These are phyloP conservation scores for Syncephalastrum sp. DNA, from an alignment of 371 early-diverging fungal genomes.

Conservation along the genomic window DNA sequence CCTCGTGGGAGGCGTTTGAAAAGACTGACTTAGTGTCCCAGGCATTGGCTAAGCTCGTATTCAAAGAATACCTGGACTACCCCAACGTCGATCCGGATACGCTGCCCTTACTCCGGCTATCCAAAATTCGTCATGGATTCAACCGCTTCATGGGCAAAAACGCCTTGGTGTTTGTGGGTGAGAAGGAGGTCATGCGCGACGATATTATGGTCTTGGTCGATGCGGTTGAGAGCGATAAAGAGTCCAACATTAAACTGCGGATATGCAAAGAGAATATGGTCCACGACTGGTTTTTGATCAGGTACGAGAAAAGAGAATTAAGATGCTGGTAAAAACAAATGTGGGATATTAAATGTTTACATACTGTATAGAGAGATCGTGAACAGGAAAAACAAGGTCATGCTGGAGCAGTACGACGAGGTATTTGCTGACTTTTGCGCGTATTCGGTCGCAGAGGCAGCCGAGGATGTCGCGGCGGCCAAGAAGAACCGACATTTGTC, in stretches of 20 bases:
- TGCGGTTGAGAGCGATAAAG: slow-evolving; percentile 12
- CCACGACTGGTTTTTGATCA: slow-evolving; percentile 44
- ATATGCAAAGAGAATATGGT: slow-evolving; percentile 30
- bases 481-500: slow-evolving; percentile 2
- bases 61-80: slow-evolving; percentile 33
- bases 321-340: too few species aligned
- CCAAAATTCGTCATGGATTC: slow-evolving; percentile 18
- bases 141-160: slow-evolving; percentile 32
- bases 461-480: neutral
- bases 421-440: slow-evolving; percentile 22
- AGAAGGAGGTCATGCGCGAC: slow-evolving; percentile 40
- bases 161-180: slow-evolving; percentile 33
- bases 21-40: slow-evolving; percentile 29
- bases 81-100: slow-evolving; percentile 23
- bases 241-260: slow-evolving; percentile 19
- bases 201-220: slow-evolving; percentile 25
- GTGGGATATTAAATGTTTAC: too few species aligned
- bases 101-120: slow-evolving; percentile 25
- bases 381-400: slow-evolving; percentile 24
- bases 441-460: slow-evolving; percentile 17
- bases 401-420: slow-evolving; percentile 29
- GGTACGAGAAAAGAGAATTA: too few species aligned
- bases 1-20: slow-evolving; percentile 28
- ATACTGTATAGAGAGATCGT: slow-evolving; percentile 23
- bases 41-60: slow-evolving; percentile 22